Evolutionary conservation across 2,329 filamentous ascomycete species (phyloP), one percentile per base, ranked within the genome.

Genomic region (Aureobasidium subglaciale): DNA sequence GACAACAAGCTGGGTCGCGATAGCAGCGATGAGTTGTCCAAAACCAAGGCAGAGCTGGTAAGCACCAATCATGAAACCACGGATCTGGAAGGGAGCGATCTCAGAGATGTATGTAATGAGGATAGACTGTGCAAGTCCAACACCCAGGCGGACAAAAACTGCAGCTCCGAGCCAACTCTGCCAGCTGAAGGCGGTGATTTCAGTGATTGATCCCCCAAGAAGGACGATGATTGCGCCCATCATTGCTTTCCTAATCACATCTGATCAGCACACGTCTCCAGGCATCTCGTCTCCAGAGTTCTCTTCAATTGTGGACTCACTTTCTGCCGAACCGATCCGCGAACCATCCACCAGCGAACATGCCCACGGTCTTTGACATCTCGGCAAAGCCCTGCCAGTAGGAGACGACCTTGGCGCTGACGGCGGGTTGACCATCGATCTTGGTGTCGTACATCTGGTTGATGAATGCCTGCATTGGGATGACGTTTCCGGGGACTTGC

Each of bases 371-470:
- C 48, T 60, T 60, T 4, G 59, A 58, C 59, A 59, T 60, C 20
- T 60, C 59, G 22, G 59, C 59, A 4, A 60, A 60, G 2, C 59
- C 59, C 27, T 60, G 59, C 59, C 59, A 60, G 42, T 58, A 60
- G 0, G 59, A 60, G 1, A 60, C 59, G 1, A 42, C 45, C 1
- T 46, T 42, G 13, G 56, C 59, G 16, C 53, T 56, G 18, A 60
- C 56, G 15, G 56, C 59, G 1, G 56, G 59, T 32, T 50, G 32
- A 10, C 59, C 59, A 25, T 60, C 54, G 11, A 58, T 41, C 2
- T 37, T 38, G 8, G 59, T 60, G 24, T 60, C 57, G 27, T 57
- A 42, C 59, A 60, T 60, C 16, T 60, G 56, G 4, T 48, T 40
- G 53, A 59, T 50, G 38, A 60, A 60, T 5, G 59, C 59, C 34